Evolutionary conservation across 805 yeast genomes (phyloP), one percentile per base, ranked within the genome.

Genomic region (Cyberlindnera petersonii): DNA sequence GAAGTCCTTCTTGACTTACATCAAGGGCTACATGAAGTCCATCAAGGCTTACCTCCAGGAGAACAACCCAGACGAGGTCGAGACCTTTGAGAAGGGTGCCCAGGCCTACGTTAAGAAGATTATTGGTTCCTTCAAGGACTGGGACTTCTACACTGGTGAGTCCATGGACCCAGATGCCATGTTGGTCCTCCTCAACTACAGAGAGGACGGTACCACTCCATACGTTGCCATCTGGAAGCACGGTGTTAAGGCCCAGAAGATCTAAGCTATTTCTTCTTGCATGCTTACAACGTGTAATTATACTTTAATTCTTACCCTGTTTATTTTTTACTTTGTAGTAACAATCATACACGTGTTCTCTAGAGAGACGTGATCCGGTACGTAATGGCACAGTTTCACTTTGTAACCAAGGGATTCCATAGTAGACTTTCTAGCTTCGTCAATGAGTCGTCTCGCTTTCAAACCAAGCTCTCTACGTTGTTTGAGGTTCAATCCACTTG

Each of bases 101-200:
- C 77, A 81, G 58, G 71, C 86, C 59, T 93, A 89, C 79, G 94
- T 86, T 72, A 93, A 93, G 86, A 93, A 93, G 80, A 83, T 93
- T 55, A 69, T 93, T 61, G 84, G 81, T 62, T 83, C 89, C 71
- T 93, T 93, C 93, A 84, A 83, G 66, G 98, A 93, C 81, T 93
- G 94, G 95, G 98, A 93, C 67, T 93, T 93, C 80, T 93, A 72
- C 89, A 91, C 96, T 58, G 98, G 98, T 78, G 98, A 91, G 77
- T 85, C 96, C 66, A 93, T 93, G 98, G 97, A 93, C 81, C 98
- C 98, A 69, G 98, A 93, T 72, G 98, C 83, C 58, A 93, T 93
- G 98, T 73, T 93, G 65, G 87, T 88, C 58, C 80, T 93, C 69
- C 85, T 93, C 72, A 93, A 93, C 94, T 93, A 91, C 88, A 94